A percentile compares a stretch with the other conserved stretches of the same genome.
Conservation (phyloP, 2,329 filamentous ascomycete genomes). For the Cercospora zeina region DNA sequence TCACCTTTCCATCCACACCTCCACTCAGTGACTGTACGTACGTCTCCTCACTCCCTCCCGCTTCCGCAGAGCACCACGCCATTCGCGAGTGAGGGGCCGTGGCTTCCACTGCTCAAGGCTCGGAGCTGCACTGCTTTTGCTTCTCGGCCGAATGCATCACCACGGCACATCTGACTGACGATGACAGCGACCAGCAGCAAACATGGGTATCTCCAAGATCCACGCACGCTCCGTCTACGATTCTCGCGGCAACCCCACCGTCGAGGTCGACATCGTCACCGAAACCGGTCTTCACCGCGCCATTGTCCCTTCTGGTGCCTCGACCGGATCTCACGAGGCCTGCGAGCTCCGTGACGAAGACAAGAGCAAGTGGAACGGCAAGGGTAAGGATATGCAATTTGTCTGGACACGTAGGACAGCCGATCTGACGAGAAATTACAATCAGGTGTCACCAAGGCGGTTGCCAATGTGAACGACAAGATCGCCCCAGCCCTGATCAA, state of each 20-base stretch:
- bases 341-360: conserved; percentile 57
- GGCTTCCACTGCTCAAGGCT: background rate
- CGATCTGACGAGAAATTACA: conserved; percentile 6
- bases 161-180: background rate
- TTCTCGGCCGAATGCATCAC: background rate
- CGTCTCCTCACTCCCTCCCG: background rate
- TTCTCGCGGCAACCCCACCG: conserved; percentile 96
- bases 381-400: conserved; percentile 43
- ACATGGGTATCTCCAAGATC: conserved; percentile 69
- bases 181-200: conserved; percentile 42
- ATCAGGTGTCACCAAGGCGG: conserved; percentile 55
- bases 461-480: conserved; percentile 56
- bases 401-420: background rate
- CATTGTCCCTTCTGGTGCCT: conserved; percentile 95
- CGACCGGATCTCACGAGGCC: conserved; percentile 66
- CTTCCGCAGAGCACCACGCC: background rate
- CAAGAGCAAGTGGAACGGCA: conserved; percentile 56
- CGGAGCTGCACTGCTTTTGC: background rate
- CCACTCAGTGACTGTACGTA: conserved; percentile 1
- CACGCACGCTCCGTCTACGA: conserved; percentile 83
- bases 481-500: conserved; percentile 58
- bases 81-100: background rate
- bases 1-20: background rate
- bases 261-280: conserved; percentile 96
- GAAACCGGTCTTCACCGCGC: conserved; percentile 95